These are phyloP conservation scores for Amphicarpaea edgeworthii DNA, from an alignment of 306 rosid species.

Conservation along the genomic window DNA sequence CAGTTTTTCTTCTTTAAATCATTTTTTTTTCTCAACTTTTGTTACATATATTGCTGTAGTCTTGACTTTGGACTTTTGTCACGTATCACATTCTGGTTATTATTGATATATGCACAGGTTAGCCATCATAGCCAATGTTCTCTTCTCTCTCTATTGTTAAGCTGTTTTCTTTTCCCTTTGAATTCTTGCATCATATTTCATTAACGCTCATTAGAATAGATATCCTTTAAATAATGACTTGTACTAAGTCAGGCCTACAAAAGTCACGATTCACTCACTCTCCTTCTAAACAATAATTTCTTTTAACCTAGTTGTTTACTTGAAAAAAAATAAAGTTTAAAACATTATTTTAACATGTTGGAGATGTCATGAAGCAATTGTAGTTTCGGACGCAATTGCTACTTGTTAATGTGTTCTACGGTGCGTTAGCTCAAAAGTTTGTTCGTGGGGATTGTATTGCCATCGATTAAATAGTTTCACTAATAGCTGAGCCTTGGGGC, in stretches of 20 bases:
- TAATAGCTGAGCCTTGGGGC: too few relatives aligned
- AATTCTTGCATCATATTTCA: neutral
- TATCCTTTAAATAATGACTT: neutral
- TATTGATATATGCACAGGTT: conserved; percentile 83
- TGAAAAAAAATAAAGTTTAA: neutral
- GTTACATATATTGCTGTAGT: conserved; percentile 79
- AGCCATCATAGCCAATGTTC: conserved; percentile 48
- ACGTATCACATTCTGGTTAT: conserved; percentile 74
- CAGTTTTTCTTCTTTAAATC: conserved; percentile 63
- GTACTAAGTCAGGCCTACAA: neutral
- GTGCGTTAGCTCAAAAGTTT: too few relatives aligned
- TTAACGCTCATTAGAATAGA: neutral
- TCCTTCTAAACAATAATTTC: neutral
- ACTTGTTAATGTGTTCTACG: too few relatives aligned
- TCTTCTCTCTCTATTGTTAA: conserved; percentile 24
- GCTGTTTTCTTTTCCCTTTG: conserved; percentile 19
- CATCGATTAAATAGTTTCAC: too few relatives aligned
- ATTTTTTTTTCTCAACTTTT: conserved; percentile 54
- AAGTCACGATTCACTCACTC: neutral
- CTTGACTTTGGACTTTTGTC: conserved; percentile 74
- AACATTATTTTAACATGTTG: neutral
- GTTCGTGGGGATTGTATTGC: too few relatives aligned
- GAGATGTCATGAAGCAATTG: neutral
- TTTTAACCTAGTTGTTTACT: neutral
- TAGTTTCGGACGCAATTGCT: too few relatives aligned